Conservation (phyloP, 768 basidiomycete species). For the Collybiopsis luxurians region DNA sequence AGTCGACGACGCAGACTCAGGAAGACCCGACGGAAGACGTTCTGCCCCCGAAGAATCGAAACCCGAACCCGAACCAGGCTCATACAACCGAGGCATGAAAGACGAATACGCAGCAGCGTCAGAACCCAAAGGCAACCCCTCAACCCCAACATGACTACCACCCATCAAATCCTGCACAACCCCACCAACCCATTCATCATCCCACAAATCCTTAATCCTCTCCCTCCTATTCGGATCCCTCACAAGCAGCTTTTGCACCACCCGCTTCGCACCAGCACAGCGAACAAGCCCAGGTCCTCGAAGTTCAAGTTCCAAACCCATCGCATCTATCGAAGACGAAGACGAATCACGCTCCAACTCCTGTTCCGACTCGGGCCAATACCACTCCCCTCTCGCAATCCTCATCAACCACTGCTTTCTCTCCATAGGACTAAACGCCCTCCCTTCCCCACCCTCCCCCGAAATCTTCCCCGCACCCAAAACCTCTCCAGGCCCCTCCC, state of each 20-base stretch:
- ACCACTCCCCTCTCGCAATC: slow-evolving; percentile 78
- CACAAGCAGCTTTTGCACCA: slow-evolving; percentile 64
- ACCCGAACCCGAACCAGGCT: not conserved
- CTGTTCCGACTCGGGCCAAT: slow-evolving; percentile 51
- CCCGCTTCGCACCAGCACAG: slow-evolving; percentile 43
- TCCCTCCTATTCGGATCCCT: slow-evolving; percentile 67
- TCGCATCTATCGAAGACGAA: not conserved
- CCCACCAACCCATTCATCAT: slow-evolving; percentile 35
- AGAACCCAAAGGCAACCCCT: not conserved
- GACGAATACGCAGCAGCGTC: not conserved
- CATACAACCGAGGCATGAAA: not conserved
- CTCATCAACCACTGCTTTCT: slow-evolving; percentile 64
- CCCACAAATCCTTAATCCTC: slow-evolving; percentile 63
- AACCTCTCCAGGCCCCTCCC: slow-evolving; percentile 36
- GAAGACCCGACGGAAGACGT: not conserved
- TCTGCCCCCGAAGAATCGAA: not conserved
- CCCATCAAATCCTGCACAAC: too few species aligned
- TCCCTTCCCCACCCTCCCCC: slow-evolving; percentile 17
- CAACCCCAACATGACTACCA: not conserved
- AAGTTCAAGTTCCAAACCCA: slow-evolving; percentile 23
- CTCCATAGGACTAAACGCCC: slow-evolving; percentile 28
- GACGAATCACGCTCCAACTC: not conserved
- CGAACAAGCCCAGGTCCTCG: slow-evolving; percentile 34
- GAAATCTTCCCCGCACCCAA: slow-evolving; percentile 19
- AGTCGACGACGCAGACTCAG: not conserved